A percentile compares a stretch with the other conserved stretches of the same genome.
Evolutionary conservation across 2,329 filamentous ascomycete species (phyloP).

Genomic region (Ascochyta pisi): DNA sequence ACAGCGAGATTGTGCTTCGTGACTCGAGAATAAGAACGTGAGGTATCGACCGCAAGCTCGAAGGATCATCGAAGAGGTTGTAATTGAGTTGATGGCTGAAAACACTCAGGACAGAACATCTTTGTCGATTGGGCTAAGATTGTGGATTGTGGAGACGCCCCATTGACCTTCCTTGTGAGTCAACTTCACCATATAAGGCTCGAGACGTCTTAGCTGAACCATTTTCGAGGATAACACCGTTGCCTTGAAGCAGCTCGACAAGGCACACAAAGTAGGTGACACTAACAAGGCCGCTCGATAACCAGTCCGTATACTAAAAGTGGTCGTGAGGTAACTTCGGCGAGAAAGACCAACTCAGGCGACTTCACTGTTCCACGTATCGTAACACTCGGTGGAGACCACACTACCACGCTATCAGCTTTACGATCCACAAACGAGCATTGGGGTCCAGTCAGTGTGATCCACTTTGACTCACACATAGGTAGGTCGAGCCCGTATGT

Average conservation of each 20-base stretch:
- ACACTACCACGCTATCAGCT: constrained; percentile 63
- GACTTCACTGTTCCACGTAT: constrained; percentile 58
- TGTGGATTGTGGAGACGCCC: constrained; percentile 63
- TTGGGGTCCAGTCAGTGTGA: constrained; percentile 63
- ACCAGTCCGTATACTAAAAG: not conserved
- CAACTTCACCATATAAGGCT: not conserved
- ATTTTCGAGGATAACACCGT: constrained; percentile 58
- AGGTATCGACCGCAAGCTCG: not conserved
- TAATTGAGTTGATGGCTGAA: not conserved
- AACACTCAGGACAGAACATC: constrained; percentile 48
- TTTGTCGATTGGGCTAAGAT: constrained; percentile 59
- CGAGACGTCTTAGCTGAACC: not conserved
- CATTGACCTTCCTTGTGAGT: constrained; percentile 56
- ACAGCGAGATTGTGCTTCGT: not conserved
- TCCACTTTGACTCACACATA: constrained; percentile 65
- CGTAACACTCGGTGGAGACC: constrained; percentile 62
- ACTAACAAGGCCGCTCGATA: not conserved
- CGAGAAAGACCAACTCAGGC: constrained; percentile 54
- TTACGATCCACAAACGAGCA: constrained; percentile 57
- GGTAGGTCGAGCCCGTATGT: constrained; percentile 32
- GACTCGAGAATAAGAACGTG: not conserved
- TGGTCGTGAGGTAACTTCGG: constrained; percentile 51
- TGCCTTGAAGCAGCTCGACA: constrained; percentile 61
- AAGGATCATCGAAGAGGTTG: not conserved
- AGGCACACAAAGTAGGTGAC: constrained; percentile 56